Evolutionary conservation across 257 asterid species (phyloP).

Genomic region (Petrea volubilis): DNA sequence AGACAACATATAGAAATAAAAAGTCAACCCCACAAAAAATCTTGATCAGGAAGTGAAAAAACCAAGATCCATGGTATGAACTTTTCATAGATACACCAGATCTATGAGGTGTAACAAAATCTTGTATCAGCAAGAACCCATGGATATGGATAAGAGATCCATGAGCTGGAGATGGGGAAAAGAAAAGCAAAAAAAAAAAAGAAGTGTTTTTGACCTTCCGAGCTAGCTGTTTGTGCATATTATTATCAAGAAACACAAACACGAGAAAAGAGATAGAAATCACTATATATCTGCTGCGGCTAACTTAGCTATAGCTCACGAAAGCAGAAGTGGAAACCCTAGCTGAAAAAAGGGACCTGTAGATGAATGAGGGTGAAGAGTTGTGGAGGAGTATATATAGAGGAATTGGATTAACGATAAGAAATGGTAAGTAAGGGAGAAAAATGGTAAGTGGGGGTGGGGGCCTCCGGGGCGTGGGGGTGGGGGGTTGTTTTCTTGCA

Average conservation of each 20-base stretch:
- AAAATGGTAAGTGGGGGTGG: conserved; percentile 17
- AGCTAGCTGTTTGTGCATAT: too few relatives aligned
- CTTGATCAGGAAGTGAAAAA: not conserved
- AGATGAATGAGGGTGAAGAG: not conserved
- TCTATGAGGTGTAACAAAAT: not conserved
- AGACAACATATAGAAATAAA: not conserved
- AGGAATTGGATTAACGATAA: conserved; percentile 26
- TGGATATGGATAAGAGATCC: not conserved
- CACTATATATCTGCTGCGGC: not conserved
- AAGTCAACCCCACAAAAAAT: not conserved
- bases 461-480: conserved; percentile 19
- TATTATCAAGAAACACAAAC: too few relatives aligned
- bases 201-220: too few relatives aligned
- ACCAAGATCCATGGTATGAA: not conserved
- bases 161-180: not conserved
- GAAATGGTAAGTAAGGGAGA: conserved; percentile 33
- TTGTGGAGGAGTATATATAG: conserved; percentile 36
- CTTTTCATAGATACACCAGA: not conserved
- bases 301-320: not conserved
- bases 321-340: conserved; percentile 18
- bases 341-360: conserved; percentile 22
- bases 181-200: too few relatives aligned
- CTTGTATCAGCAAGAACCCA: not conserved
- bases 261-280: too few relatives aligned
- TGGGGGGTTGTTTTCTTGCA: conserved; percentile 19